A percentile compares a stretch with the other conserved stretches of the same genome.
Evolutionary conservation across 208 protist genomes (phyloP).

Genomic region (Leishmania mexicana): DNA sequence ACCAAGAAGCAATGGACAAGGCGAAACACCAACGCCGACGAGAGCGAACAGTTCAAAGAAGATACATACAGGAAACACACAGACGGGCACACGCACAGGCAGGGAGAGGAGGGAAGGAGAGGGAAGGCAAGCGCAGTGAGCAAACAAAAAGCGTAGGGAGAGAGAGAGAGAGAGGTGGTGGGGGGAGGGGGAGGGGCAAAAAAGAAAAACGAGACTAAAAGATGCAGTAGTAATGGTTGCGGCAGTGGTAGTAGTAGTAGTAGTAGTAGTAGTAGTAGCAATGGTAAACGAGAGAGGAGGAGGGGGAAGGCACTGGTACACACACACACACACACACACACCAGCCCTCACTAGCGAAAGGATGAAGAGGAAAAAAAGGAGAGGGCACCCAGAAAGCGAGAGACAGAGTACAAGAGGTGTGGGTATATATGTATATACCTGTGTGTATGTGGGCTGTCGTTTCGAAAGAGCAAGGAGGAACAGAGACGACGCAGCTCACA

Average conservation of each 20-base stretch:
- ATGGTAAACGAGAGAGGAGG: not conserved
- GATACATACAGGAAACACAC: not conserved
- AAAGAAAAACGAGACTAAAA: not conserved
- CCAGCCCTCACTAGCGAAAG: not conserved
- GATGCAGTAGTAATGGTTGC: not conserved
- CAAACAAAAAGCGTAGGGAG: not conserved
- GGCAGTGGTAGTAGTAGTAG: not conserved
- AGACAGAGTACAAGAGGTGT: not conserved
- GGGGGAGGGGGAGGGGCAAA: not conserved
- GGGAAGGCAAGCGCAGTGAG: not conserved
- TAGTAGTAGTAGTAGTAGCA: slow-evolving; percentile 6
- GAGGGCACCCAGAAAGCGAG: not conserved
- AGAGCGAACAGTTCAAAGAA: not conserved
- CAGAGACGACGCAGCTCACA: not conserved
- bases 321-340: not conserved
- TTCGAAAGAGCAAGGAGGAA: not conserved
- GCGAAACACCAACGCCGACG: not conserved
- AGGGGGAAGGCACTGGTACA: not conserved
- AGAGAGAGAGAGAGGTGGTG: not conserved
- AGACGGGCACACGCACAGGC: not conserved
- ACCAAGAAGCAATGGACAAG: not conserved
- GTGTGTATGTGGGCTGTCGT: slow-evolving; percentile 4
- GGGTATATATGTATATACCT: not conserved
- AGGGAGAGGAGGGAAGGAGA: not conserved
- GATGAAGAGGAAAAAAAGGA: not conserved